phyloP scores from a whole-genome alignment of 352 stramenopile genomes.

The Plasmopara halstedii region DNA sequence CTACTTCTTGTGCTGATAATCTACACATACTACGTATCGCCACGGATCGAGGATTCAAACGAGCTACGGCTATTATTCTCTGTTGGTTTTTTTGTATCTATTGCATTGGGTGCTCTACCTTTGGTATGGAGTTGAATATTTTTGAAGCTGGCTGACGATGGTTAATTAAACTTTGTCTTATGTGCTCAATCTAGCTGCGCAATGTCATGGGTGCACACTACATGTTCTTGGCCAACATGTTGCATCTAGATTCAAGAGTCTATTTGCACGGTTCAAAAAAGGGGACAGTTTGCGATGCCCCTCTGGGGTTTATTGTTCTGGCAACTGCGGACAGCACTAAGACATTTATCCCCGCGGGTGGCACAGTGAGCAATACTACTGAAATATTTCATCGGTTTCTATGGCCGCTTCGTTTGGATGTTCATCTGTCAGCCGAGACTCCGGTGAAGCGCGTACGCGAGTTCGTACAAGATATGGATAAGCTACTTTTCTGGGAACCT shows the following conservation, averaged over 20 bases:
- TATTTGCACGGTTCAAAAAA: constrained; percentile 34
- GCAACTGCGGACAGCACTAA: constrained; percentile 45
- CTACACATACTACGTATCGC: constrained; percentile 65
- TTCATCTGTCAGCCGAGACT: constrained; percentile 33
- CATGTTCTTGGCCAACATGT: constrained; percentile 74
- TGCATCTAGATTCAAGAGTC: constrained; percentile 44
- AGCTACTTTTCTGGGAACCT: constrained; percentile 39
- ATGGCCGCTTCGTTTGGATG: constrained; percentile 45
- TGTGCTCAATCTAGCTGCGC: constrained; percentile 40
- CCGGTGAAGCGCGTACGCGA: constrained; percentile 28
- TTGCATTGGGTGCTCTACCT: constrained; percentile 45
- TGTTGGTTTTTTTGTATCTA: constrained; percentile 60
- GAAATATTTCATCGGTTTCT: constrained; percentile 44
- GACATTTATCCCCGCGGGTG: constrained; percentile 57
- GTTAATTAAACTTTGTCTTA: too few relatives aligned
- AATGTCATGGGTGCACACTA: constrained; percentile 68
- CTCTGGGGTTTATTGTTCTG: constrained; percentile 62
- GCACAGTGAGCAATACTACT: constrained; percentile 41
- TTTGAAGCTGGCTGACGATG: not conserved
- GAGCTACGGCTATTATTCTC: constrained; percentile 48
- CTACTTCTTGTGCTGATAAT: constrained; percentile 60
- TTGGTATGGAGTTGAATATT: constrained; percentile 24
- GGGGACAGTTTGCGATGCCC: constrained; percentile 45
- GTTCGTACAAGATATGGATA: constrained; percentile 61
- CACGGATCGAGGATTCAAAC: constrained; percentile 43